Evolutionary conservation across 768 basidiomycete species (phyloP).

Genomic region (Amanita subjunquillea): DNA sequence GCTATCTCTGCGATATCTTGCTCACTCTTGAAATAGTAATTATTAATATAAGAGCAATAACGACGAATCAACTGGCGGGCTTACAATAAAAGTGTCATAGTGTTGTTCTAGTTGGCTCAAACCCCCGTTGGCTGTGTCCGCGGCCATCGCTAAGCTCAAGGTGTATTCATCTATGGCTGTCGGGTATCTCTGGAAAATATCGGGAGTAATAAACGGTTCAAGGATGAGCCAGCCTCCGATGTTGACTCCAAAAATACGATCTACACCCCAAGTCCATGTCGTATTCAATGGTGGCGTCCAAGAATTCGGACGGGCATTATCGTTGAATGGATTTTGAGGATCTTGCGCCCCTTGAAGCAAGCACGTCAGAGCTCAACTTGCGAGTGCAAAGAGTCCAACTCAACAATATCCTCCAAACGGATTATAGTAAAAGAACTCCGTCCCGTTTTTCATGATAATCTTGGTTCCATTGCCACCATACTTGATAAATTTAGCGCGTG

Average conservation of each 20-base stretch:
- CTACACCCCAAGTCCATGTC: slow-evolving; percentile 54
- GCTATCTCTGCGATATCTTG: slow-evolving; percentile 82
- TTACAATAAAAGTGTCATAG: slow-evolving; percentile 75
- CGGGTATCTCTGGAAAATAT: slow-evolving; percentile 50
- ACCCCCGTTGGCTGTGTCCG: slow-evolving; percentile 42
- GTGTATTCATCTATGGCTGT: slow-evolving; percentile 56
- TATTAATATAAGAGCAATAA: neutral
- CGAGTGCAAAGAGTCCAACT: slow-evolving; percentile 10
- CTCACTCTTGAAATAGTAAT: slow-evolving; percentile 49
- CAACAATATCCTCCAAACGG: slow-evolving; percentile 57
- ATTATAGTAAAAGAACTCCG: slow-evolving; percentile 62
- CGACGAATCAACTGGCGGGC: slow-evolving; percentile 16
- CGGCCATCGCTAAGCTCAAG: slow-evolving; percentile 53
- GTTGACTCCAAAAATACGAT: slow-evolving; percentile 55
- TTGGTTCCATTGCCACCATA: slow-evolving; percentile 55
- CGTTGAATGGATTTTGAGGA: slow-evolving; percentile 56
- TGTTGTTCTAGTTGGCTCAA: slow-evolving; percentile 62
- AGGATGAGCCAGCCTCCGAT: slow-evolving; percentile 66
- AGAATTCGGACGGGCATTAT: slow-evolving; percentile 54
- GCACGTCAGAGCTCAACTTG: neutral
- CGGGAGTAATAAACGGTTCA: slow-evolving; percentile 70
- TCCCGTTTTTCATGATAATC: slow-evolving; percentile 51
- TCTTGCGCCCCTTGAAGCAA: slow-evolving; percentile 40
- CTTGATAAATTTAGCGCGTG: slow-evolving; percentile 8
- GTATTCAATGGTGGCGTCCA: slow-evolving; percentile 68